These are phyloP conservation scores for Balansia obtecta DNA, from an alignment of 2,329 filamentous ascomycete species.

Conservation along the genomic window DNA sequence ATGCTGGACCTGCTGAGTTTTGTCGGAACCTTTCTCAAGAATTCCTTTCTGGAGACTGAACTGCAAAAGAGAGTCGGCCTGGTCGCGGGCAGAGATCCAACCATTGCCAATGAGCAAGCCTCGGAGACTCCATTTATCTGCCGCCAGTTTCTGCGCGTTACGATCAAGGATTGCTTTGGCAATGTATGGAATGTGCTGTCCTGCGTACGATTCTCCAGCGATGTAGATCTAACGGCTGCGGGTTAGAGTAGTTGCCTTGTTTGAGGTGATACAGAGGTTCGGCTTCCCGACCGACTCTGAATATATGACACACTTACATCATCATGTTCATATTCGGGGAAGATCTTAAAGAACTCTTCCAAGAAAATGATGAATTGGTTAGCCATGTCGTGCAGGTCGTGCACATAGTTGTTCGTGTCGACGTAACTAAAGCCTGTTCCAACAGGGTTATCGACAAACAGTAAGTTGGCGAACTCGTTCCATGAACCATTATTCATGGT, in stretches of 20 bases:
- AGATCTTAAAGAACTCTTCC: constrained; percentile 81
- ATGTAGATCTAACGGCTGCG: constrained; percentile 60
- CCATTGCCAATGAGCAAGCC: constrained; percentile 93
- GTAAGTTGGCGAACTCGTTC: constrained; percentile 94
- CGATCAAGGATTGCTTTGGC: constrained; percentile 80
- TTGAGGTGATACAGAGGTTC: too few species aligned
- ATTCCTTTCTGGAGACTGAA: constrained; percentile 70
- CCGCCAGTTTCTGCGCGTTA: constrained; percentile 47
- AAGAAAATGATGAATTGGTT: constrained; percentile 78
- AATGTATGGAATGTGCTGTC: constrained; percentile 95
- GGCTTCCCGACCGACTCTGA: constrained; percentile 1
- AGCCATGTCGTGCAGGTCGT: constrained; percentile 81
- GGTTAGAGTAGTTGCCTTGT: neutral
- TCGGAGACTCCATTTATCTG: constrained; percentile 56
- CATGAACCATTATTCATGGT: constrained; percentile 86
- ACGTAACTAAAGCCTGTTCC: constrained; percentile 95
- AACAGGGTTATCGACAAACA: constrained; percentile 95
- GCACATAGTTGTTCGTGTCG: constrained; percentile 74
- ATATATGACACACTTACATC: constrained; percentile 54
- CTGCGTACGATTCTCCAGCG: constrained; percentile 91
- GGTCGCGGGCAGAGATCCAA: constrained; percentile 84
- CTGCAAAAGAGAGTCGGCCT: constrained; percentile 78
- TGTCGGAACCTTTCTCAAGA: constrained; percentile 52
- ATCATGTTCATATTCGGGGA: constrained; percentile 82
- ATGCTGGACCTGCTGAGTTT: constrained; percentile 52